A percentile compares a stretch with the other conserved stretches of the same genome.
These are phyloP conservation scores for Aspergillus bombycis DNA, from an alignment of 2,329 filamentous ascomycete genomes.

Conservation along the genomic window DNA sequence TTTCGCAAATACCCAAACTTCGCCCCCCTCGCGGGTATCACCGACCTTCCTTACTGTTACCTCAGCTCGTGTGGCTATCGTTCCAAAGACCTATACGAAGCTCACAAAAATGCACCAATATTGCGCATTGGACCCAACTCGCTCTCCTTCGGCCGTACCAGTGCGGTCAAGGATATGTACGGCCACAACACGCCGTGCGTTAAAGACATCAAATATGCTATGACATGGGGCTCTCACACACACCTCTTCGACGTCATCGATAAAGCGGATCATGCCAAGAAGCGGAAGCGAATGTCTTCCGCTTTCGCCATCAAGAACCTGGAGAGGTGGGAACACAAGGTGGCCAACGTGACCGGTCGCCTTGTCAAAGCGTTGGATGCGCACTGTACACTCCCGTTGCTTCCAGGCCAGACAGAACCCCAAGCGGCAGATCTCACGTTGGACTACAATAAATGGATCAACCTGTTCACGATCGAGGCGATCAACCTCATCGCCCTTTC, in stretches of 20 bases:
- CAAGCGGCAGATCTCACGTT: slow-evolving; percentile 47
- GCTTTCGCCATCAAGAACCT: slow-evolving; percentile 57
- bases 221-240: slow-evolving; percentile 49
- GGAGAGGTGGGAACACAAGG: slow-evolving; percentile 53
- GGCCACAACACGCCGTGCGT: slow-evolving; percentile 51
- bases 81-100: slow-evolving; percentile 42
- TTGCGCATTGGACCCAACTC: slow-evolving; percentile 49
- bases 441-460: slow-evolving; percentile 54
- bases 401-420: slow-evolving; percentile 20
- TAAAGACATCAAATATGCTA: slow-evolving; percentile 52
- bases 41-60: slow-evolving; percentile 48
- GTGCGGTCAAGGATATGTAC: slow-evolving; percentile 52
- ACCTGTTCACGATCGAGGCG: slow-evolving; percentile 59
- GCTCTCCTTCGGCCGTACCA: slow-evolving; percentile 41
- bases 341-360: slow-evolving; percentile 51
- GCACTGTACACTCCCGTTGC: slow-evolving; percentile 45
- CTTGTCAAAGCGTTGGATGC: slow-evolving; percentile 47
- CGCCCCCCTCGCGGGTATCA: slow-evolving; percentile 45
- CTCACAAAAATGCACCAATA: slow-evolving; percentile 49
- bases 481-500: slow-evolving; percentile 58
- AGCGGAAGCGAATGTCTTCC: slow-evolving; percentile 51
- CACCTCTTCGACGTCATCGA: slow-evolving; percentile 56
- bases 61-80: slow-evolving; percentile 45
- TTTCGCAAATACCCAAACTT: slow-evolving; percentile 50
- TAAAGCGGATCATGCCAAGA: slow-evolving; percentile 53